Conservation (phyloP, 1,139 yeast species). For the Magnusiomyces magnusii region DNA sequence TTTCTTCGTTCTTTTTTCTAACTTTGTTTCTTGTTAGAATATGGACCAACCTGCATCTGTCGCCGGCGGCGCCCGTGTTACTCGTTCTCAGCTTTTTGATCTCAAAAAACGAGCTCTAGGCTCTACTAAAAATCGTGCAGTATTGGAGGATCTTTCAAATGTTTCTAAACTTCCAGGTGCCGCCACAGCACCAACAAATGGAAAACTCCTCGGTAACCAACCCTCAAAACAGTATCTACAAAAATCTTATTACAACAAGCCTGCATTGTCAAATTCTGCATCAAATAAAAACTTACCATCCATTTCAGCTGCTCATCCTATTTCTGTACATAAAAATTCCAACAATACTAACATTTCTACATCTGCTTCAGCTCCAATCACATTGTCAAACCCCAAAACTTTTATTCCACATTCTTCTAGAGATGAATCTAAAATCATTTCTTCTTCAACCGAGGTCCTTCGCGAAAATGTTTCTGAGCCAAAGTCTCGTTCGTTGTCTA, state of each 20-base stretch:
- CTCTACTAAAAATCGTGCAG: constrained; percentile 22
- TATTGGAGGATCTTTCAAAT: constrained; percentile 31
- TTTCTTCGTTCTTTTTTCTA: not conserved
- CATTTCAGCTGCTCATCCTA: not conserved
- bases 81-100: constrained; percentile 6
- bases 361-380: not conserved
- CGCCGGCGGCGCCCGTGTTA: constrained; percentile 4
- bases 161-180: constrained; percentile 20
- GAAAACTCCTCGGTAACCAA: not conserved
- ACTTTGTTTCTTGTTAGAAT: not conserved
- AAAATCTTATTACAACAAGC: constrained; percentile 7
- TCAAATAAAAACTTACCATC: not conserved
- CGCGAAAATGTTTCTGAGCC: too few species aligned
- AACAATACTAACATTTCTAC: not conserved
- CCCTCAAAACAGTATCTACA: not conserved
- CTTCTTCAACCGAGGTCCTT: too few species aligned
- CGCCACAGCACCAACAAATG: constrained; percentile 13
- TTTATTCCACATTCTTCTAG: not conserved
- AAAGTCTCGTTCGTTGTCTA: too few species aligned
- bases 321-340: not conserved
- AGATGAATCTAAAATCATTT: not conserved
- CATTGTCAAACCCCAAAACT: too few species aligned
- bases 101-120: not conserved
- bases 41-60: constrained; percentile 8
- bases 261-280: not conserved